Conservation (phyloP, 2,329 filamentous ascomycete species). For the Diaporthe australafricana region DNA sequence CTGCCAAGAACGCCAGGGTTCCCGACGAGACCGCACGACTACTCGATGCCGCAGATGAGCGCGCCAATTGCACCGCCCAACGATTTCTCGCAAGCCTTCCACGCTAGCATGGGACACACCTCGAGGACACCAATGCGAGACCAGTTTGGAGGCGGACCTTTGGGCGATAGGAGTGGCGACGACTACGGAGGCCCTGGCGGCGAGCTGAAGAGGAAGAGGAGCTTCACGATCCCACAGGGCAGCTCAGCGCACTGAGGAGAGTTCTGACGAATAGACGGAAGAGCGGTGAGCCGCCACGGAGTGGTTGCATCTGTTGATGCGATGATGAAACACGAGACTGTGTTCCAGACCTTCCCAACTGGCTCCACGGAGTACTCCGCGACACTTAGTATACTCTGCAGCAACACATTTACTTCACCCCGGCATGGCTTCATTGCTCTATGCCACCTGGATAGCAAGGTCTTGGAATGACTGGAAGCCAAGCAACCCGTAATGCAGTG, state of each 20-base stretch:
- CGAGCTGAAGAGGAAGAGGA: slow-evolving; percentile 53
- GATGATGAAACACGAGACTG: neutral
- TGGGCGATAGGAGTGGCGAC: slow-evolving; percentile 42
- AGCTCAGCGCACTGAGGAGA: slow-evolving; percentile 29
- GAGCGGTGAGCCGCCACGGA: neutral
- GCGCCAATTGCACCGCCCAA: slow-evolving; percentile 64
- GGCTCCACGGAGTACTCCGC: neutral
- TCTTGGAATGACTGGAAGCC: neutral
- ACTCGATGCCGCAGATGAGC: slow-evolving; percentile 65
- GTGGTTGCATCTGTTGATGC: neutral
- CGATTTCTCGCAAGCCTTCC: slow-evolving; percentile 63
- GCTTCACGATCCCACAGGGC: slow-evolving; percentile 46
- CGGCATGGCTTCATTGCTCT: neutral
- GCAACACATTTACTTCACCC: neutral
- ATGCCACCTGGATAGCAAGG: neutral
- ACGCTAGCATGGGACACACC: slow-evolving; percentile 51
- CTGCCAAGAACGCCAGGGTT: slow-evolving; percentile 56
- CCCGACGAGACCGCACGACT: slow-evolving; percentile 54
- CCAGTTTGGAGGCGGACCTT: slow-evolving; percentile 52
- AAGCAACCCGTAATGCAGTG: neutral
- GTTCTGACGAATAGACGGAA: slow-evolving; percentile 9
- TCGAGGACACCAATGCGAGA: slow-evolving; percentile 59
- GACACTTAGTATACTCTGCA: neutral
- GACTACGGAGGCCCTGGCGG: slow-evolving; percentile 43
- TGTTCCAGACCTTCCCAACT: neutral